Evolutionary conservation across 441 rosid genomes (phyloP).

Genomic region (Daphne laureola): DNA sequence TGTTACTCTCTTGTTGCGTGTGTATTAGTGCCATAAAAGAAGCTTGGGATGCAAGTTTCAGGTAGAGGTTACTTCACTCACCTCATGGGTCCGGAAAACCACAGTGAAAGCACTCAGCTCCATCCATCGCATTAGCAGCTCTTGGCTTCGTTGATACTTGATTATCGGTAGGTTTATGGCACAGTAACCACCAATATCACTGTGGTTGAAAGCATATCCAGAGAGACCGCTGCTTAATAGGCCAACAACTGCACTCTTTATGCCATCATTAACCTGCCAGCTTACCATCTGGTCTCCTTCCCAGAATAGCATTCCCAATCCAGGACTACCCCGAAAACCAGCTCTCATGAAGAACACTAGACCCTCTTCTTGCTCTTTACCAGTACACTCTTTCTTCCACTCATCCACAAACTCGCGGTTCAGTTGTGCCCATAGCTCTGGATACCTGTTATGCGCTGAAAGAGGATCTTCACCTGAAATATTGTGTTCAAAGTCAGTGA

Average conservation of each 20-base stretch:
- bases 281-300: conserved; percentile 85
- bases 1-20: conserved; percentile 6
- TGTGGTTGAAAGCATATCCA: conserved; percentile 63
- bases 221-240: conserved; percentile 58
- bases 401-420: conserved; percentile 66
- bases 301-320: conserved; percentile 74
- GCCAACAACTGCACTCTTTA: conserved; percentile 67
- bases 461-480: conserved; percentile 62
- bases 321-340: conserved; percentile 64
- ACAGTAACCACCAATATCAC: conserved; percentile 75
- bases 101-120: conserved; percentile 61
- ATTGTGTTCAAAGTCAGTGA: conserved; percentile 3
- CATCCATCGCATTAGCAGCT: conserved; percentile 70
- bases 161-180: conserved; percentile 44
- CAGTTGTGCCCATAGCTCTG: conserved; percentile 67
- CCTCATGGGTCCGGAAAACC: conserved; percentile 70
- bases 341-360: conserved; percentile 69
- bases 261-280: conserved; percentile 70
- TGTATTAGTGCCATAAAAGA: too few species aligned
- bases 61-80: conserved; percentile 18
- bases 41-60: not conserved
- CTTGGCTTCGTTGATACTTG: conserved; percentile 52
- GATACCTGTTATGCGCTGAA: conserved; percentile 61
- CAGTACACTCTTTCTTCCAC: conserved; percentile 30
- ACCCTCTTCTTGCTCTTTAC: conserved; percentile 31